Conservation (phyloP, 2,329 filamentous ascomycete genomes). For the Fonsecaea multimorphosa region DNA sequence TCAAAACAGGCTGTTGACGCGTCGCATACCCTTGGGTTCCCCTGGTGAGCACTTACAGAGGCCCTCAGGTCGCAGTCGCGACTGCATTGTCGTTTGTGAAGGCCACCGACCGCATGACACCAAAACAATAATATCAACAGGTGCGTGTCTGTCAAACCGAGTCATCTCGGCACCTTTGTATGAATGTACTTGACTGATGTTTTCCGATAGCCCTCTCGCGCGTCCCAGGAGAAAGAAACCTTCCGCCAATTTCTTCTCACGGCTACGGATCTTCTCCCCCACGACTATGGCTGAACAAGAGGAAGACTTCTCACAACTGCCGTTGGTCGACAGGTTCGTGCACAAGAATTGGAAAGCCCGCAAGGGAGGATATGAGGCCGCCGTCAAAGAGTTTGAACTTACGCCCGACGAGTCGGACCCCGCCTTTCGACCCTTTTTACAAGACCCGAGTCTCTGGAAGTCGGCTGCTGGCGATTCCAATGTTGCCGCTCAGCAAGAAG, state of each 20-base stretch:
- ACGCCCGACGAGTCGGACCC: constrained; percentile 85
- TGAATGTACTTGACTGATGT: constrained; percentile 30
- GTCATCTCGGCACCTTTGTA: neutral
- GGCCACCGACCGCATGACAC: constrained; percentile 11
- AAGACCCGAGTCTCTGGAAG: constrained; percentile 88
- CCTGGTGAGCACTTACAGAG: neutral
- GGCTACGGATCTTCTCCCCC: constrained; percentile 35
- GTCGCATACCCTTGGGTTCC: constrained; percentile 5
- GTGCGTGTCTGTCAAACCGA: neutral
- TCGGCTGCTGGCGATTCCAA: constrained; percentile 91
- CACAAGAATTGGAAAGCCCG: constrained; percentile 89
- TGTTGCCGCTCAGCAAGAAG: constrained; percentile 94
- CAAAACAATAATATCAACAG: constrained; percentile 9
- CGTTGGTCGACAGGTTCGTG: constrained; percentile 50
- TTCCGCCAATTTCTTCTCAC: constrained; percentile 20
- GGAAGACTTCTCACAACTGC: constrained; percentile 52
- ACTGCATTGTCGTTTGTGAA: constrained; percentile 1
- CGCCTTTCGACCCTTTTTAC: constrained; percentile 83
- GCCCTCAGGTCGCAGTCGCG: constrained; percentile 1
- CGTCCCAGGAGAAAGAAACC: constrained; percentile 25
- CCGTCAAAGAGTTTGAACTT: constrained; percentile 81
- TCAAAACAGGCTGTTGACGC: neutral
- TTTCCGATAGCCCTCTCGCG: constrained; percentile 34
- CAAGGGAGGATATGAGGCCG: constrained; percentile 93
- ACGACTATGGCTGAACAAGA: constrained; percentile 50